Conservation (phyloP, 2,329 filamentous ascomycete species). For the Whalleya microplaca region DNA sequence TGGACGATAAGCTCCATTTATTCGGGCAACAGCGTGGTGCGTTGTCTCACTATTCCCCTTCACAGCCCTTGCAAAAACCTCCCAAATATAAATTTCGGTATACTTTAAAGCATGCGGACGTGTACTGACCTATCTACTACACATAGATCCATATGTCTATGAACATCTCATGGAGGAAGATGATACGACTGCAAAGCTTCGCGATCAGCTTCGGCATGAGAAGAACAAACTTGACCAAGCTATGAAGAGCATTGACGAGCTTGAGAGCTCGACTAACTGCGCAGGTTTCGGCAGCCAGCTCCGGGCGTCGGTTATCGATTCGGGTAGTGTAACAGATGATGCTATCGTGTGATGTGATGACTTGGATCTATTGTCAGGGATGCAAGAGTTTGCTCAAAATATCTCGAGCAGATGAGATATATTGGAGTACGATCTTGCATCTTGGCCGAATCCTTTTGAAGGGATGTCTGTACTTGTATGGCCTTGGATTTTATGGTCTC, state of each 20-base stretch:
- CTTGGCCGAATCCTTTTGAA: background rate
- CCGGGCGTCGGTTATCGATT: slow-evolving; percentile 3
- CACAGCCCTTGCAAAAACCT: background rate
- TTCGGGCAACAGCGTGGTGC: slow-evolving; percentile 31
- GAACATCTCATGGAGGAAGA: slow-evolving; percentile 55
- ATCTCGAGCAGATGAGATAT: background rate
- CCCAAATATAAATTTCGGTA: background rate
- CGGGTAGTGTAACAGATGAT: slow-evolving; percentile 24
- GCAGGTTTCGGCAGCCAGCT: slow-evolving; percentile 16
- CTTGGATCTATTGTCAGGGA: background rate
- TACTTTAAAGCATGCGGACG: background rate
- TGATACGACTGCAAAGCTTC: slow-evolving; percentile 43
- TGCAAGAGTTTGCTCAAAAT: background rate
- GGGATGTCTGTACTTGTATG: background rate
- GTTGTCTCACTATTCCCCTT: slow-evolving; percentile 9
- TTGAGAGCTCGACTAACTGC: slow-evolving; percentile 42
- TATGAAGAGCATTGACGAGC: slow-evolving; percentile 48
- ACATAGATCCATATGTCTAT: slow-evolving; percentile 40
- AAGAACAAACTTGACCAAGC: slow-evolving; percentile 52
- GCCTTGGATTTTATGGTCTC: too few species aligned
- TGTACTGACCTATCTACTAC: background rate
- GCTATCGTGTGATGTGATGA: slow-evolving; percentile 5
- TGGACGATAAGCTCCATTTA: slow-evolving; percentile 34
- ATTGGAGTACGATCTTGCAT: background rate
- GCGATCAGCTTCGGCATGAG: slow-evolving; percentile 48